Base-by-base conservation (phyloP, 2,329 filamentous ascomycete species). In the Atkinsonella hypoxylon region DNA sequence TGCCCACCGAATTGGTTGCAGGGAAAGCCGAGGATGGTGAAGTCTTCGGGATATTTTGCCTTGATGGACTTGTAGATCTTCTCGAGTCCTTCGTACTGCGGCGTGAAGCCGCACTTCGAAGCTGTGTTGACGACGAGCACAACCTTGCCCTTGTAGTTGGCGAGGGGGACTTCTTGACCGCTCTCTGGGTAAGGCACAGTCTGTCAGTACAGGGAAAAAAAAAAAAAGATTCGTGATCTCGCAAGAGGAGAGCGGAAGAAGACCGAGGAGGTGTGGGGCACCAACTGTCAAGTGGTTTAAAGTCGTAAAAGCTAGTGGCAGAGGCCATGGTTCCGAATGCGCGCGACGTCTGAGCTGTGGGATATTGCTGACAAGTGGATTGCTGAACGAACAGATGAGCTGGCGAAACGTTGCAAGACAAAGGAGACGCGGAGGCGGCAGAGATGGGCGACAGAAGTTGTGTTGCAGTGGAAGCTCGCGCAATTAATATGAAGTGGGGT, bases 21-120 rank as follows among this genome's bases (percentile, higher is more conserved):
- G 52, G 93, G 93, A 74, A 98, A 97, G 61, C 90, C 93, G 64
- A 98, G 78, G 71, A 98, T 82, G 62, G 82, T 76, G 67, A 98
- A 93, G 63, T 89, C 78, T 57, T 88, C 81, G 32, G 68, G 78
- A 74, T 94, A 74, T 62, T 80, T 76, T 58, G 74, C 74, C 60
- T 80, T 81, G 64, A 96, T 62, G 52, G 75, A 70, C 68, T 95
- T 87, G 81, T 95, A 95, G 56, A 98, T 80, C 63, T 80, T 84
- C 74, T 98, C 90, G 48, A 98, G 86, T 32, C 87, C 88, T 56
- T 80, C 83, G 71, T 93, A 96, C 72, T 98, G 93, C 12, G 89
- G 89, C 2, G 93, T 97, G 81, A 97, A 97, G 68, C 93, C 91
- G 76, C 93, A 98, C 76, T 97, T 96, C 68, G 88, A 95, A 59